Percentiles rank a stretch among this genome's conserved stretches.
Conservation (phyloP, 1,139 yeast genomes). For the Yamadazyma oceani region DNA sequence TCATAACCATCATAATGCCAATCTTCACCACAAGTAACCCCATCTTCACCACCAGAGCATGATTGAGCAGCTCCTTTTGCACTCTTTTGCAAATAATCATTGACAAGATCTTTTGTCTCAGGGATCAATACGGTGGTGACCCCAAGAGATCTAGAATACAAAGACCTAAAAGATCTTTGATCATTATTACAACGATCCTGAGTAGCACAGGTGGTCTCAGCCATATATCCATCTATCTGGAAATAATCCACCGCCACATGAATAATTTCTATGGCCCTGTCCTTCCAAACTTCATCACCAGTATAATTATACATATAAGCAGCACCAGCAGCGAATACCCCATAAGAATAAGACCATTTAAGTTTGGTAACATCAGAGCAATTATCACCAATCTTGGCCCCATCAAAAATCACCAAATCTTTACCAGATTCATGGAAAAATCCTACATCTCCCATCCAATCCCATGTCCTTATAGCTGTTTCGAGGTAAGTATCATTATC, state of each 20-base stretch:
- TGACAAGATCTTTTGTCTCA: slow-evolving; percentile 40
- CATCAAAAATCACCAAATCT: slow-evolving; percentile 60
- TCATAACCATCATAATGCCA: slow-evolving; percentile 65
- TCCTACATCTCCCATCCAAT: slow-evolving; percentile 61
- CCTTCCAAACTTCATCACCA: slow-evolving; percentile 55
- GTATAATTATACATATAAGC: slow-evolving; percentile 73
- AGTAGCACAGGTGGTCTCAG: slow-evolving; percentile 64
- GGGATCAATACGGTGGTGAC: slow-evolving; percentile 60
- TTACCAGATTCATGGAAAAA: slow-evolving; percentile 42
- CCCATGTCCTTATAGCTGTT: slow-evolving; percentile 66
- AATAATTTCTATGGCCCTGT: slow-evolving; percentile 51
- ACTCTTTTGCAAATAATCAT: slow-evolving; percentile 45
- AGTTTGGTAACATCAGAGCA: slow-evolving; percentile 54
- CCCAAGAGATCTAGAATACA: slow-evolving; percentile 67
- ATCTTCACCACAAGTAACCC: slow-evolving; percentile 73
- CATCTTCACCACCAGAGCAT: slow-evolving; percentile 72
- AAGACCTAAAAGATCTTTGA: slow-evolving; percentile 76
- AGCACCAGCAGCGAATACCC: slow-evolving; percentile 67
- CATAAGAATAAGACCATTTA: slow-evolving; percentile 81
- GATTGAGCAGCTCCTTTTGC: slow-evolving; percentile 71
- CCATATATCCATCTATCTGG: slow-evolving; percentile 49
- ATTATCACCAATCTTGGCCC: slow-evolving; percentile 59
- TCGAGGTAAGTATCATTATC: slow-evolving; percentile 60
- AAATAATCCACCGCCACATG: slow-evolving; percentile 47
- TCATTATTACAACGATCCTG: slow-evolving; percentile 62